A percentile compares a stretch with the other conserved stretches of the same genome.
These are phyloP conservation scores for Cercophora newfieldiana DNA, from an alignment of 495 filamentous ascomycete species.

Conservation along the genomic window DNA sequence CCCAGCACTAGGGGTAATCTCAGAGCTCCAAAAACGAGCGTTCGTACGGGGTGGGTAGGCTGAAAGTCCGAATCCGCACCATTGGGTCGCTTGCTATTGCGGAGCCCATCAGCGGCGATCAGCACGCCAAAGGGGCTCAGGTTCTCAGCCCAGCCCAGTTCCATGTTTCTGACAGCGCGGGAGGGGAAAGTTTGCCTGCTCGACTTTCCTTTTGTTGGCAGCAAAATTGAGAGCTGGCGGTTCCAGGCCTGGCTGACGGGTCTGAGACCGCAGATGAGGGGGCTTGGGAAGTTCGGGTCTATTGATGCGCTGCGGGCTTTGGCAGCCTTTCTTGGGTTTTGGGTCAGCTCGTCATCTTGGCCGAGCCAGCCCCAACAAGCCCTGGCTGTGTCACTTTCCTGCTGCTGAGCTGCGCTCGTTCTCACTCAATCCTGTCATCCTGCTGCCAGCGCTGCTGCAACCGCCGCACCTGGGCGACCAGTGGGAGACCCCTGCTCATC, in stretches of 20 bases:
- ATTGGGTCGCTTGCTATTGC: neutral
- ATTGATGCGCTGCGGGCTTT: neutral
- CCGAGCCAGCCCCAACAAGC: neutral
- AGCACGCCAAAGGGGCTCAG: neutral
- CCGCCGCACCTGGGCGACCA: constrained; percentile 5
- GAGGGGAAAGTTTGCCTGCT: no score
- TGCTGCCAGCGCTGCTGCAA: neutral
- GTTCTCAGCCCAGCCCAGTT: neutral
- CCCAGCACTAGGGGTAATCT: neutral
- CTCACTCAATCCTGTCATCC: constrained; percentile 10
- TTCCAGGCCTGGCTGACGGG: neutral
- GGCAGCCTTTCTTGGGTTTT: neutral
- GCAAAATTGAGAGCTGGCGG: neutral
- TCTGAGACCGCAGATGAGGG: neutral
- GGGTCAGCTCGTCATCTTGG: neutral
- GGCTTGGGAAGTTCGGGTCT: neutral
- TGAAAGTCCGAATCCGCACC: neutral
- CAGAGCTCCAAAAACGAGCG: neutral
- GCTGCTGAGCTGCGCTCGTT: no score
- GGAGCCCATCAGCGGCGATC: neutral
- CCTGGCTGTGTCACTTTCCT: neutral
- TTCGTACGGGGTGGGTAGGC: neutral
- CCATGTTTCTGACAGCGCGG: no score
- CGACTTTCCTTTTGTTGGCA: neutral
- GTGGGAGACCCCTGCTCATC: neutral